Base-by-base conservation (phyloP, 1,139 yeast genomes). In the Nakaseomyces bracarensis region DNA sequence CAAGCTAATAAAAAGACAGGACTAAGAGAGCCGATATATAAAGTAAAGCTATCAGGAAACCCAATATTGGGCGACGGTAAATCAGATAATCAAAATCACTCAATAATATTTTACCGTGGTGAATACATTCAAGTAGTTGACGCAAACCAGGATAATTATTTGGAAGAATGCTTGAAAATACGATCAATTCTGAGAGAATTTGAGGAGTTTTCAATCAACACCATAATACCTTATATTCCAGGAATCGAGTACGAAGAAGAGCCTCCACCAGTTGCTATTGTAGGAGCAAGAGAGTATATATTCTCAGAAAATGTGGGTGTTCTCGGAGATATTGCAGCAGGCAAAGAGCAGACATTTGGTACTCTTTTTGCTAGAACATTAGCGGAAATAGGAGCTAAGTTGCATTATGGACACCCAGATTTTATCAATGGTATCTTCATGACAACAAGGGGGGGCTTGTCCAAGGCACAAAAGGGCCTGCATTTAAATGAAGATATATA, bases 371-470 rank as follows among this genome's bases (percentile, higher is more conserved):
- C 95, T 0, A 69, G 96, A 50, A 83, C 95, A 0, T 64, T 86
- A 51, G 89, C 94, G 0, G 82, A 80, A 48, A 78, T 86, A 49
- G 95, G 95, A 0, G 95, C 93, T 0, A 86, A 86, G 57, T 65
- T 86, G 30, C 96, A 86, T 56, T 86, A 86, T 63, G 96, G 96
- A 0, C 96, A 86, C 60, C 96, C 96, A 1, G 96, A 86, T 60
- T 84, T 86, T 51, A 65, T 86, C 41, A 83, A 86, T 63, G 89
- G 77, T 0, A 77, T 83, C 1, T 86, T 82, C 55, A 85, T 86
- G 95, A 78, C 85, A 0, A 86, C 95, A 0, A 66, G 96, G 59
- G 96, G 96, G 3, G 96, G 96, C 0, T 72, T 86, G 0, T 85
- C 95, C 0, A 86, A 86, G 54, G 95, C 95, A 0, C 96, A 86